Conservation (phyloP, 2,329 filamentous ascomycete genomes). For the Helicocarpus griseus region DNA sequence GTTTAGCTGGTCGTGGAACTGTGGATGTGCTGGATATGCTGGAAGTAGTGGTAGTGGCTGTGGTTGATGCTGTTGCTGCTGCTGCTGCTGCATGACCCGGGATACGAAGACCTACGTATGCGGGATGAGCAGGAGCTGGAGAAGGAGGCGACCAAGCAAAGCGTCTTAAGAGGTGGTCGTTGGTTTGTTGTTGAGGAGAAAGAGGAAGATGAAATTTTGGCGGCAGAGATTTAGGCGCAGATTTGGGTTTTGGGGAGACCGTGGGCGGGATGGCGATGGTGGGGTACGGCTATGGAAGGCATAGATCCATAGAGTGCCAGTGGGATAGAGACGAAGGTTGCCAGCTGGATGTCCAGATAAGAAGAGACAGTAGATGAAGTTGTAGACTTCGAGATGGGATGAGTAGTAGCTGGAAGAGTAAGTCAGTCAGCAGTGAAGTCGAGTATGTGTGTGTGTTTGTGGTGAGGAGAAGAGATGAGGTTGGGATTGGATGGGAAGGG, state of each 20-base stretch:
- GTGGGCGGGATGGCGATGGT: neutral
- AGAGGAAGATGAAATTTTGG: neutral
- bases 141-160: neutral
- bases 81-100: constrained; percentile 5
- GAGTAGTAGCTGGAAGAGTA: too few relatives aligned
- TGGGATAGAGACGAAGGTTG: too few relatives aligned
- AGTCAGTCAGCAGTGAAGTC: too few relatives aligned
- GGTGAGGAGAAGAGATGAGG: too few relatives aligned
- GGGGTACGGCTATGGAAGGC: neutral
- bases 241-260: neutral
- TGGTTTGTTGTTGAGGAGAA: constrained; percentile 1
- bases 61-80: constrained; percentile 6
- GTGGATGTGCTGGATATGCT: constrained; percentile 1
- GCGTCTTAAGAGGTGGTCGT: neutral
- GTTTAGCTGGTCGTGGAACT: neutral
- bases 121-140: constrained; percentile 1
- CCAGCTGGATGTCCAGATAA: too few relatives aligned
- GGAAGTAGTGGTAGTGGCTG: constrained; percentile 1
- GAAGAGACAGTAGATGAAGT: too few relatives aligned
- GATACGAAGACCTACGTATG: neutral
- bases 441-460: too few relatives aligned
- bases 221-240: neutral
- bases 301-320: neutral
- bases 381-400: too few relatives aligned
- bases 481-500: too few relatives aligned